Evolutionary conservation across 495 filamentous ascomycete species (phyloP).

Genomic region (Xylaria bambusicola): DNA sequence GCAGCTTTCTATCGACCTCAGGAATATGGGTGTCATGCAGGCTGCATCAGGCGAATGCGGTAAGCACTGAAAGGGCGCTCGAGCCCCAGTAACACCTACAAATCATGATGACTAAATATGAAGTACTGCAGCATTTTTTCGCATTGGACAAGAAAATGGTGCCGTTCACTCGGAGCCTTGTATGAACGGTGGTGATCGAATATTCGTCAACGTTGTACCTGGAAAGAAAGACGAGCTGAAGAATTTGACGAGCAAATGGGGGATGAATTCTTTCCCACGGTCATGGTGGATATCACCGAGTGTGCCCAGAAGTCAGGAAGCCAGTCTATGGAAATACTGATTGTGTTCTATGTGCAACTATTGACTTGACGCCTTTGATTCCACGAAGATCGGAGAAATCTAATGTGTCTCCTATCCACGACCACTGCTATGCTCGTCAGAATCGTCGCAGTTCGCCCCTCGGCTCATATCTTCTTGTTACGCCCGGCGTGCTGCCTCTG

Average conservation of each 20-base stretch:
- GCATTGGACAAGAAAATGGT: slow-evolving; percentile 31
- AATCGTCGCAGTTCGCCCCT: too few species aligned
- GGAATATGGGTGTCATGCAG: slow-evolving; percentile 19
- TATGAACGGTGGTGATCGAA: slow-evolving; percentile 29
- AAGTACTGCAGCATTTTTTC: slow-evolving; percentile 19
- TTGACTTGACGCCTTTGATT: too few species aligned
- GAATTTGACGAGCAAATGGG: slow-evolving; percentile 32
- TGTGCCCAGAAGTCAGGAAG: slow-evolving; percentile 14
- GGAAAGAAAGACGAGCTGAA: slow-evolving; percentile 32
- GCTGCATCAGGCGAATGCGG: slow-evolving; percentile 21
- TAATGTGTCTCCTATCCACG: too few species aligned
- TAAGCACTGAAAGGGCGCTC: not conserved
- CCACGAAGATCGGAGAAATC: too few species aligned
- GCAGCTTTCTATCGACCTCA: slow-evolving; percentile 21
- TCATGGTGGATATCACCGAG: slow-evolving; percentile 32
- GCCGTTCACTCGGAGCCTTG: slow-evolving; percentile 39
- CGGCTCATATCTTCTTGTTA: too few species aligned
- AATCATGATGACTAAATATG: not conserved
- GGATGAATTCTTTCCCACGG: slow-evolving; percentile 37
- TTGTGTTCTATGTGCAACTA: not conserved
- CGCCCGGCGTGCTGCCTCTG: too few species aligned
- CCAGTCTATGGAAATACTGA: not conserved
- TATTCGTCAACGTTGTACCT: slow-evolving; percentile 40
- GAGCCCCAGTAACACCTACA: not conserved
- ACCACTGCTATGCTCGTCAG: too few species aligned